Evolutionary conservation across 208 protist genomes (phyloP).

Genomic region (Leishmania gerbilli): DNA sequence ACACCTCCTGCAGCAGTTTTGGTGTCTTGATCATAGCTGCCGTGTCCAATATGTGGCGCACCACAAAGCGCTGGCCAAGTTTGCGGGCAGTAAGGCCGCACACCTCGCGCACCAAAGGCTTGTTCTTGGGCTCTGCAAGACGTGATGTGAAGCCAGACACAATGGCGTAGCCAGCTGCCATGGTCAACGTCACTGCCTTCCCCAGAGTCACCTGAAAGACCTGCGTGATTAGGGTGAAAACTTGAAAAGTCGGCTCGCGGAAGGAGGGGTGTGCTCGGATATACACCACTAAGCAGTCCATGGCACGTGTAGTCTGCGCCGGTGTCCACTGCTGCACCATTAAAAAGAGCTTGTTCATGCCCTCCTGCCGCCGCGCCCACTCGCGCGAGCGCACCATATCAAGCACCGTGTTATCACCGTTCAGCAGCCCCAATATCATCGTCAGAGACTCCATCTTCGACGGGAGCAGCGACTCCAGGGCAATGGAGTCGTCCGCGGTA

Average conservation of each 20-base stretch:
- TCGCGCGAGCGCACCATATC: slow-evolving; percentile 75
- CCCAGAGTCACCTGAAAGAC: slow-evolving; percentile 45
- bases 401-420: slow-evolving; percentile 56
- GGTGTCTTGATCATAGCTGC: slow-evolving; percentile 57
- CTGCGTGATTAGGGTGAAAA: slow-evolving; percentile 51
- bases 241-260: slow-evolving; percentile 80
- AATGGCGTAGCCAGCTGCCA: slow-evolving; percentile 67
- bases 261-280: slow-evolving; percentile 68
- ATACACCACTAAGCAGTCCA: slow-evolving; percentile 69
- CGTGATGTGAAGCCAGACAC: slow-evolving; percentile 62
- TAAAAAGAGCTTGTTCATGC: slow-evolving; percentile 51
- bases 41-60: slow-evolving; percentile 65
- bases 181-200: slow-evolving; percentile 40
- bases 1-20: slow-evolving; percentile 73
- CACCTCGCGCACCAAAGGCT: slow-evolving; percentile 48
- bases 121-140: slow-evolving; percentile 79
- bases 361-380: slow-evolving; percentile 70
- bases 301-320: slow-evolving; percentile 40
- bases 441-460: slow-evolving; percentile 61
- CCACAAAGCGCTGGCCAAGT: slow-evolving; percentile 62
- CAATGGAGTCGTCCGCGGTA: slow-evolving; percentile 52
- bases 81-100: slow-evolving; percentile 40
- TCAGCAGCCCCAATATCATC: slow-evolving; percentile 62
- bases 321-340: slow-evolving; percentile 62
- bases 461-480: slow-evolving; percentile 75